A percentile compares a stretch with the other conserved stretches of the same genome.
Conservation (phyloP, 805 yeast species). For the Candida maris region DNA sequence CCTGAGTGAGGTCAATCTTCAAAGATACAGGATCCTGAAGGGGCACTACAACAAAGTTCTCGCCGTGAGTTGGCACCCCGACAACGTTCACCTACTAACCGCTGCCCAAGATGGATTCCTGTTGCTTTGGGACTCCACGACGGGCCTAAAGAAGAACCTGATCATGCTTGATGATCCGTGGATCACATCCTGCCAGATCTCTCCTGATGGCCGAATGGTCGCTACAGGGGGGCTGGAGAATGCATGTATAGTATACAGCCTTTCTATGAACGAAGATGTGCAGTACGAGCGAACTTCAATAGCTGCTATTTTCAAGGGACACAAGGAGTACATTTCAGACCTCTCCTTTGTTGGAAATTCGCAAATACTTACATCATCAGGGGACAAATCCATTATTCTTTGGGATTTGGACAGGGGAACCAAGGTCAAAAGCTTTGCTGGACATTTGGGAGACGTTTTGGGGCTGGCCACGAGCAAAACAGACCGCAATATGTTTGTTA, state of each 20-base stretch:
- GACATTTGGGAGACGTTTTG: slow-evolving; percentile 72
- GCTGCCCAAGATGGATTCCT: slow-evolving; percentile 87
- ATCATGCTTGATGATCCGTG: slow-evolving; percentile 72
- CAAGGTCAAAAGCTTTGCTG: slow-evolving; percentile 50
- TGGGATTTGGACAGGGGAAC: slow-evolving; percentile 76
- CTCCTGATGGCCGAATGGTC: slow-evolving; percentile 60
- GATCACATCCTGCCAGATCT: slow-evolving; percentile 71
- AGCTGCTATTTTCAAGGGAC: slow-evolving; percentile 66
- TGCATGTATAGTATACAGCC: slow-evolving; percentile 64
- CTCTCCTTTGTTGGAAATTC: slow-evolving; percentile 61
- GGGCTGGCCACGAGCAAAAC: slow-evolving; percentile 35
- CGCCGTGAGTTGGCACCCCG: slow-evolving; percentile 64
- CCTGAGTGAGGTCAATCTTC: slow-evolving; percentile 11
- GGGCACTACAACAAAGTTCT: slow-evolving; percentile 77
- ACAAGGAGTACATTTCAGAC: slow-evolving; percentile 76
- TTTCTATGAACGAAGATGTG: slow-evolving; percentile 16
- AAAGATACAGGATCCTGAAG: slow-evolving; percentile 33
- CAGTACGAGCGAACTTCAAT: slow-evolving; percentile 21
- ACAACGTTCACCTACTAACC: slow-evolving; percentile 58
- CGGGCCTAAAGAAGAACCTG: slow-evolving; percentile 68
- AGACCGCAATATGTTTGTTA: slow-evolving; percentile 41
- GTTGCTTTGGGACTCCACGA: slow-evolving; percentile 75
- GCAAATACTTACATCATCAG: slow-evolving; percentile 65
- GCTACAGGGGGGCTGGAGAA: slow-evolving; percentile 87
- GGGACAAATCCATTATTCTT: slow-evolving; percentile 72